Conservation (phyloP, 2,329 filamentous ascomycete species). For the Lecanicillium sp. region DNA sequence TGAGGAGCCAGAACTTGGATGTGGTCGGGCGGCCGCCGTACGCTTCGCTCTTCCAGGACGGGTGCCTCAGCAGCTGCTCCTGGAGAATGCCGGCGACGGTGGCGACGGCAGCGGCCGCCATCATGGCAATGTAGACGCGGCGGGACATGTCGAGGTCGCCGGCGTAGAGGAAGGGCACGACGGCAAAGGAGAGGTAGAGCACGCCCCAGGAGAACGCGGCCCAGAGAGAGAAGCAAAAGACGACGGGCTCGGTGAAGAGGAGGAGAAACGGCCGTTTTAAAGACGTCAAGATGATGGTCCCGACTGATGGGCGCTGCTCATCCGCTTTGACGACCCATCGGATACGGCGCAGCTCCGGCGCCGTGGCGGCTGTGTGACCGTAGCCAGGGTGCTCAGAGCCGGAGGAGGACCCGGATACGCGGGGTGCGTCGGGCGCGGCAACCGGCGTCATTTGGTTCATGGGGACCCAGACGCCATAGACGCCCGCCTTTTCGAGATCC, state of each 20-base stretch:
- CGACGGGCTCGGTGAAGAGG: conserved; percentile 67
- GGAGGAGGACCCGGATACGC: background rate
- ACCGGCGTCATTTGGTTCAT: background rate
- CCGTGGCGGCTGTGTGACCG: background rate
- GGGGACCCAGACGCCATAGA: conserved; percentile 37
- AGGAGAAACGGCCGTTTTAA: conserved; percentile 72
- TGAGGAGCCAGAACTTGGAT: conserved; percentile 34
- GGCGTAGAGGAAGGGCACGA: conserved; percentile 70
- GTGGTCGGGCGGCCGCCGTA: conserved; percentile 14
- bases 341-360: conserved; percentile 39
- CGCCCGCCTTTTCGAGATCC: conserved; percentile 56
- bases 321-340: conserved; percentile 76
- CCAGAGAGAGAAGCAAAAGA: conserved; percentile 86
- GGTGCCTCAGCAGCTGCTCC: conserved; percentile 53
- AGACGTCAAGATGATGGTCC: conserved; percentile 64
- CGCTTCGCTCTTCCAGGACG: conserved; percentile 22
- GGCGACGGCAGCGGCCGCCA: conserved; percentile 56
- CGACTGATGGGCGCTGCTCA: conserved; percentile 62
- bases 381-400: conserved; percentile 3
- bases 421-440: background rate
- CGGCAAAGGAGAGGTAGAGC: conserved; percentile 76
- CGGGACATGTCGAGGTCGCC: conserved; percentile 59
- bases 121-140: conserved; percentile 67
- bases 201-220: conserved; percentile 85
- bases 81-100: conserved; percentile 65